Base-by-base conservation (phyloP, 805 yeast species). In the Ogataea pilisensis region DNA sequence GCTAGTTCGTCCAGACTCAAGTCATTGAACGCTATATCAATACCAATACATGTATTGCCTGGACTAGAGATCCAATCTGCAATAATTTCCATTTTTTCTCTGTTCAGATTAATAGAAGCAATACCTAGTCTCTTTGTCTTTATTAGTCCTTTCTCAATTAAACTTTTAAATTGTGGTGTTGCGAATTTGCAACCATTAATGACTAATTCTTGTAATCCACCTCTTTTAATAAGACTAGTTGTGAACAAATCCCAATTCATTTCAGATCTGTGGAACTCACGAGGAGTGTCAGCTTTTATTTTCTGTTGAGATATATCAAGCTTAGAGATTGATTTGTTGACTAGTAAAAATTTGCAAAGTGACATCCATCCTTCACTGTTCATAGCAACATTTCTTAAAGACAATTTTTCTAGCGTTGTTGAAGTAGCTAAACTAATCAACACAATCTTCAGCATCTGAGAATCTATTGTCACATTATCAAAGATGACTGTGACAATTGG, bases 291-390 rank as follows among this genome's bases (percentile, higher is more conserved):
- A 8, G 69, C 53, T 50, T 72, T 75, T 38, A 75, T 63, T 44
- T 72, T 63, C 53, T 76, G 81, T 48, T 76, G 82, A 8, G 79
- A 72, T n/a, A 76, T 65, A 53, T 76, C 82, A 36, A 76, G 61
- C 50, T 75, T 75, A 45, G 69, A 68, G 18, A 76, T 58, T 1
- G 70, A 61, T 31, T 51, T 58, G 49, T 74, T 75, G 4, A 58
- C 48, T 0, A 70, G 58, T 20, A 76, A 45, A 43, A 76, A 73
- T 51, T 72, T 71, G 48, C 81, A 76, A 19, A 76, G 55, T 45
- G 60, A 65, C 22, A 54, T 54, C 82, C 82, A 76, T 0, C 81
- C 82, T 12, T 51, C 51, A 13, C 57, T 61, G 51, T 75, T 79
- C 25, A 76, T 73, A 7, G 80, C 73, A 11, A 76, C 80, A 49